Base-by-base conservation (phyloP, 495 filamentous ascomycete genomes). In the Coniosporium apollinis region DNA sequence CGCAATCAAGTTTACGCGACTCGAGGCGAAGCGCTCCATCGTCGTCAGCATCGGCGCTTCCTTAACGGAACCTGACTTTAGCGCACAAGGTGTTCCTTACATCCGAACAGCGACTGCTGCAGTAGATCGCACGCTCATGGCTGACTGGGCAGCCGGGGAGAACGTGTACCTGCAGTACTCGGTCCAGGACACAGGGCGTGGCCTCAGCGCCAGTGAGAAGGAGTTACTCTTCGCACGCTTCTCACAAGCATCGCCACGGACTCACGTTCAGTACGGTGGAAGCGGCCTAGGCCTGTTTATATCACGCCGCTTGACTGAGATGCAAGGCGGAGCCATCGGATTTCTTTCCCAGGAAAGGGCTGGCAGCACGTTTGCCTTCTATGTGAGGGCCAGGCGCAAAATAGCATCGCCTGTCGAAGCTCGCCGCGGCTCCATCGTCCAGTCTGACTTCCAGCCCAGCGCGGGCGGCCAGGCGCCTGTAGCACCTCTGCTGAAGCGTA, bases 1-100 rank as follows among this genome's bases (percentile, higher is more conserved):
- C 44, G 76, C 79, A 1, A 76, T 84, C 39, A 84, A 84, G 45
- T 84, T 82, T 43, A 82, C 77, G n/a, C 20, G 41, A 2, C 17
- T 29, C 7, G 31, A 24, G 19, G 11, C 18, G 7, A 34, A 0
- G 5, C 41, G 47, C 3, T 21, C 17, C 2, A 47, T 50, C 20
- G 36, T 24, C 1, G 37, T 53, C 7, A 22, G 26, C 10, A 4
- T 46, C n/a, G 35, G 22, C 3, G 43, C 42, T 3, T 43, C 30
- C 10, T 15, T 13, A 2, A 18, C 11, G 8, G 20, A 36, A 10
- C 45, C 45, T 19, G 9, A 8, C 13, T 8, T 13, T 13, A 26
- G 13, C 24, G 24, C 24, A 8, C 9, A 2, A 13, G 13, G 9
- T 13, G 13, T 26, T 9, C 24, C 24, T 1, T n/a, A n/a, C n/a